Base-by-base conservation (phyloP, 2,329 filamentous ascomycete species). In the Neonectria sp. region DNA sequence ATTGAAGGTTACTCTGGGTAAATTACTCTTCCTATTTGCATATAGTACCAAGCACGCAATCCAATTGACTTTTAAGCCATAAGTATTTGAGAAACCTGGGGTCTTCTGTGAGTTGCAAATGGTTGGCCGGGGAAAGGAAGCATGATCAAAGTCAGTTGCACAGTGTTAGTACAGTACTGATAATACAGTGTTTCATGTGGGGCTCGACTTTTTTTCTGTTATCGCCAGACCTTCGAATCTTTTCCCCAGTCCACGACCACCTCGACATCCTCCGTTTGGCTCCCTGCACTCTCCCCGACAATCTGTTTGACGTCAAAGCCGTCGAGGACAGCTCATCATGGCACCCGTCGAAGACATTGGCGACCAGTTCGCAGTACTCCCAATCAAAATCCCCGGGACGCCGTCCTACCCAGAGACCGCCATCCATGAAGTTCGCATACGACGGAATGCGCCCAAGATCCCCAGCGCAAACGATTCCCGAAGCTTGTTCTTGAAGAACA, bases 401-500 rank as follows among this genome's bases (percentile, higher is more conserved):
- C 82, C 90, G 1, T 89, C 92, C 2, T 93, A 88, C 65, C 88
- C 90, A 27, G 81, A 86, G 48, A 81, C 87, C 49, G 87, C 90
- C 65, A 89, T 89, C 56, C 96, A 98, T 83, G 94, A 95, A 81
- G 85, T 98, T 75, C 97, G 97, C 83, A 83, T 98, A 62, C 93
- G 94, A 71, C 90, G 90, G 62, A 95, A 98, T 81, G 87, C 91
- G 52, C 95, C 95, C 68, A 94, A 92, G 82, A 87, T 93, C 46
- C 90, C 93, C 15, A 92, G 92, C 8, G 85, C 88, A 61, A 88
- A 93, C 79, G 92, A 95, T 74, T 84, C 89, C 17, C 91, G 95
- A 73, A 95, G 93, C 68, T 86, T 99, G 21, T 99, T 97, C 81
- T 79, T 97, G n/a, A 93, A 95, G 70, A 98, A 99, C 76, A 83